Conservation (phyloP, 208 protist species). For the Wallacemonas sp. region DNA sequence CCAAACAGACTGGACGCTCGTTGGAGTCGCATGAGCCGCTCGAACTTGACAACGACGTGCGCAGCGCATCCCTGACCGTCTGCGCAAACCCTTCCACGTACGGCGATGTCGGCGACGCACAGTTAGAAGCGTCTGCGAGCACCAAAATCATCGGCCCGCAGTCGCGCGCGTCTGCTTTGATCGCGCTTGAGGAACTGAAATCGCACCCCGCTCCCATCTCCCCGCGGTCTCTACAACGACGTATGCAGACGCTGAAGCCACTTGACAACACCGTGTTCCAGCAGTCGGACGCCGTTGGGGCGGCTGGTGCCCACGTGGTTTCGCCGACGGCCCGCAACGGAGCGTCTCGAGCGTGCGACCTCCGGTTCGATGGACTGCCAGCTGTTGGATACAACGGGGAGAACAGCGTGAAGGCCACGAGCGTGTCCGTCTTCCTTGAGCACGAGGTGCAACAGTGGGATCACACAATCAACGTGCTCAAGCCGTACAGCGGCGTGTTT, state of each 20-base stretch:
- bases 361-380: not conserved
- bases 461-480: constrained; percentile 24
- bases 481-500: constrained; percentile 47
- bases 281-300: not conserved
- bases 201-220: not conserved
- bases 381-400: not conserved
- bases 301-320: not conserved
- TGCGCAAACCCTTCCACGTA: not conserved
- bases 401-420: not conserved
- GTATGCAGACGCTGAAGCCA: constrained; percentile 30
- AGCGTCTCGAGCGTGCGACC: no score
- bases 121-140: not conserved
- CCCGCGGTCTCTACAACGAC: constrained; percentile 7
- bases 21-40: not conserved
- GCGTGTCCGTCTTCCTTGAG: constrained; percentile 26
- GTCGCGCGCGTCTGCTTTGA: constrained; percentile 2
- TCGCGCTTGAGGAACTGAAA: constrained; percentile 7
- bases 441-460: constrained; percentile 36
- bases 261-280: constrained; percentile 43
- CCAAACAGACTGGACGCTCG: no score
- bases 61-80: not conserved
- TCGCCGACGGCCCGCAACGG: no score
- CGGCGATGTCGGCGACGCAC: not conserved
- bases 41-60: not conserved
- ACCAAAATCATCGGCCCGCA: not conserved